A percentile compares a stretch with the other conserved stretches of the same genome.
Evolutionary conservation across 306 rosid genomes (phyloP).

Genomic region (Bauhinia variegata): DNA sequence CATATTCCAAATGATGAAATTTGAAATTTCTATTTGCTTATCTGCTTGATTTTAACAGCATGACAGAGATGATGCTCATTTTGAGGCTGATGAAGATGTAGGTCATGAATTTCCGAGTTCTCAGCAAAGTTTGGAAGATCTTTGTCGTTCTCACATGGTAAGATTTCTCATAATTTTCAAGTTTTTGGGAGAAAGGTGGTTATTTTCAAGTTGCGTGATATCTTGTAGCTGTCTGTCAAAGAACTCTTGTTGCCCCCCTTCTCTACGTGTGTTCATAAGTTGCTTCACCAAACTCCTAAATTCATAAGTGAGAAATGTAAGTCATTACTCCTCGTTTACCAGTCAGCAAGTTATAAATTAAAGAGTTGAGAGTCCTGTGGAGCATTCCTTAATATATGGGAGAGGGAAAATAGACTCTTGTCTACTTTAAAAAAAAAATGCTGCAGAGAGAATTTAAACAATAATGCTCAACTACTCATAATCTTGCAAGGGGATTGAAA

Average conservation of each 20-base stretch:
- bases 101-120: conserved; percentile 57
- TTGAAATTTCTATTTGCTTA: conserved; percentile 34
- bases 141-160: conserved; percentile 97
- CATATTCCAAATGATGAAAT: conserved; percentile 7
- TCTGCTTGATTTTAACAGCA: conserved; percentile 52
- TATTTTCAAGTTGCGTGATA: background rate
- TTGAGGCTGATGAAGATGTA: conserved; percentile 49
- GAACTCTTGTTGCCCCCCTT: background rate
- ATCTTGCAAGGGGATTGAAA: too few species aligned
- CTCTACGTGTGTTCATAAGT: background rate
- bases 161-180: conserved; percentile 31
- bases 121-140: conserved; percentile 78
- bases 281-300: conserved; percentile 14
- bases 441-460: background rate
- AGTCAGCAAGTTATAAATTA: too few species aligned
- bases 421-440: background rate
- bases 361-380: background rate
- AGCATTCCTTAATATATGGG: conserved; percentile 6
- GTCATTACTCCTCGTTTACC: too few species aligned
- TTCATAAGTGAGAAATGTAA: too few species aligned
- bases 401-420: conserved; percentile 5
- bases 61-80: conserved; percentile 47
- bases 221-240: background rate
- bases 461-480: too few species aligned
- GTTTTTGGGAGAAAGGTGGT: background rate